Conservation (phyloP, 208 protist species). For the Vickermania ingenoplastis region DNA sequence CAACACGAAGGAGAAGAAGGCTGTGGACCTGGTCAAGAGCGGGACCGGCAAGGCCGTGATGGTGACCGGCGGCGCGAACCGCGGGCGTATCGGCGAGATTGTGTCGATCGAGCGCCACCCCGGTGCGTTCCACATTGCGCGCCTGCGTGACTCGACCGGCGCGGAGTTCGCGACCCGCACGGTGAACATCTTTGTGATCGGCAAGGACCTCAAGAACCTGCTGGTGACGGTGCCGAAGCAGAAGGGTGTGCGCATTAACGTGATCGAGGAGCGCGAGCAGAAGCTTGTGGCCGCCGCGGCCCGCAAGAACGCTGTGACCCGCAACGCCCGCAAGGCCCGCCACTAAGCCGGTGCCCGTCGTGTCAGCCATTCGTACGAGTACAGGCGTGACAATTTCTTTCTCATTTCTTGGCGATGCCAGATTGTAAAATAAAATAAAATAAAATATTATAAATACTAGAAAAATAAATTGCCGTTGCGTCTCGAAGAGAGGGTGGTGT, state of each 20-base stretch:
- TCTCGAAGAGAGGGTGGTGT: no score
- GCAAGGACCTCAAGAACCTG: constrained; percentile 83
- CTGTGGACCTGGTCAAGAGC: constrained; percentile 87
- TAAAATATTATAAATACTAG: no score
- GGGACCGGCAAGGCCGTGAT: constrained; percentile 92
- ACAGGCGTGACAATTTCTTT: neutral
- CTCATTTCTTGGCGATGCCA: constrained; percentile 65
- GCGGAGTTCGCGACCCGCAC: constrained; percentile 97
- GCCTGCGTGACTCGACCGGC: constrained; percentile 89
- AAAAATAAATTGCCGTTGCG: no score
- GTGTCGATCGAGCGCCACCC: constrained; percentile 88
- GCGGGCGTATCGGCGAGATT: constrained; percentile 98
- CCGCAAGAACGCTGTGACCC: constrained; percentile 36
- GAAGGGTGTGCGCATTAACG: constrained; percentile 91
- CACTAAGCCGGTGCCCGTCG: constrained; percentile 17
- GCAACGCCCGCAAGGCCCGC: constrained; percentile 37
- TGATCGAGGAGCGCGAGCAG: constrained; percentile 85
- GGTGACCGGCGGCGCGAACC: constrained; percentile 97
- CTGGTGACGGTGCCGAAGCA: constrained; percentile 93
- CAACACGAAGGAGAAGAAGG: constrained; percentile 93
- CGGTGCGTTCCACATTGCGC: constrained; percentile 97
- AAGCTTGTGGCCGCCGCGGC: constrained; percentile 69
- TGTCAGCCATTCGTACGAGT: neutral
- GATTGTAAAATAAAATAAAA: no score
- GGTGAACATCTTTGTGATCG: constrained; percentile 99